Evolutionary conservation across 176 grass and related monocot genomes (phyloP), one percentile per base, ranked within the genome.

Genomic region (Juncus effusus): DNA sequence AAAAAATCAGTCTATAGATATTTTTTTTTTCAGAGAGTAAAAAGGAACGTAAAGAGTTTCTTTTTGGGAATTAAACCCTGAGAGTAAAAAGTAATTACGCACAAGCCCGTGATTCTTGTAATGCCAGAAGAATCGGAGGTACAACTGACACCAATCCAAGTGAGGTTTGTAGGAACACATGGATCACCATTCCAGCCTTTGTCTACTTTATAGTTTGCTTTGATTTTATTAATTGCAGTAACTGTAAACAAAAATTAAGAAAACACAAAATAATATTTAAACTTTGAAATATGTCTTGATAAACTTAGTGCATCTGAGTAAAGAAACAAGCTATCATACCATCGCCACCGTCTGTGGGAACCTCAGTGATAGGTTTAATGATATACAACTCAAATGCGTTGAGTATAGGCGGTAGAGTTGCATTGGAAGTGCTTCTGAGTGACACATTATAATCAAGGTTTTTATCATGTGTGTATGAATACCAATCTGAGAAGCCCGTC

Each of bases 181-280:
- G 81, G 85, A 80, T 89, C 81, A 5, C 81, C 81, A 38, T 51
- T 62, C 85, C 85, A 88, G 7, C 77, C 79, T 63, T 57, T 74
- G 2, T 80, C 74, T 14, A 88, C 14, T 13, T 11, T 0, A 47
- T 88, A 84, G 39, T 51, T 38, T 0, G 3, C 28, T 62, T 81
- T 88, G 73, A 88, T 66, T 6, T 13, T 61, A 60, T 60, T 28
- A 7, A 84, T 77, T 7, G 72, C 65, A 80, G 28, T 56, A 50
- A 80, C 85, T 83, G 42, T 36, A 53, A n/a, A 42, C 59, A 3
- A 35, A 10, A 45, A 3, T 0, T 16, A 28, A 28, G 19, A 1
- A 28, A 28, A 28, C 0, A 28, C 19, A 2, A 11, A 50, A 10
- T 49, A 65, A 11, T 6, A 9, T 10, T 6, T 63, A 77, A 2